Base-by-base conservation (phyloP, 805 yeast genomes). In the Yamadazyma takamatsuzukensis region DNA sequence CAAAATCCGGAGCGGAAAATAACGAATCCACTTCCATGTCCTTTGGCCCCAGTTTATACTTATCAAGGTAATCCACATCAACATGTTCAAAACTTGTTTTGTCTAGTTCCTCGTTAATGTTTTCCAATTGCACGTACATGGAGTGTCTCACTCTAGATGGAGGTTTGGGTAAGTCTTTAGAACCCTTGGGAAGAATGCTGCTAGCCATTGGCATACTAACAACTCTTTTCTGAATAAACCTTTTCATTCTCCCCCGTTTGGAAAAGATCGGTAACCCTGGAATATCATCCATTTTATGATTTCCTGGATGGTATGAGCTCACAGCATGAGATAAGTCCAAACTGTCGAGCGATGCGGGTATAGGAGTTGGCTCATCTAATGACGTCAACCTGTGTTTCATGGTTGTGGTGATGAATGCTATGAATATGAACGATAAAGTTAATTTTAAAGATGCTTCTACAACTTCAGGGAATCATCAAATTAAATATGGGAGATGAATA, bases 251-350 rank as follows among this genome's bases (percentile, higher is more conserved):
- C 6, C 61, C 59, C 12, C 45, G 47, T 21, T 37, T 9, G 34
- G 37, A 30, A 19, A 39, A 37, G 2, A 42, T 34, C 2, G 46
- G 47, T 12, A 42, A 15, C 6, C 33, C 40, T 6, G 68, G 69
- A 9, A 65, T 47, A 25, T 63, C 68, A 9, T 40, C 46, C 13
- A 34, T 8, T 2, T 48, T 37, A 32, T 40, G 44, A 8, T 39
- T 40, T 9, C 55, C 54, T 2, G 66, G 65, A 30, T 45, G 39
- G 39, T 48, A 59, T 1, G 58, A 37, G 14, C 40, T 41, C 6
- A 57, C 48, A 8, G 62, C 68, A 22, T 47, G 44, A 8, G 49
- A 34, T 14, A 59, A 33, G 38, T 62, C 68, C 13, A 49, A 29
- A 24, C 40, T 45, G 14, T 30, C 34, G 19, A 46, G 23, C 11